Evolutionary conservation across 2,329 filamentous ascomycete genomes (phyloP), one percentile per base, ranked within the genome.

Genomic region (Metarhizium guizhouense): DNA sequence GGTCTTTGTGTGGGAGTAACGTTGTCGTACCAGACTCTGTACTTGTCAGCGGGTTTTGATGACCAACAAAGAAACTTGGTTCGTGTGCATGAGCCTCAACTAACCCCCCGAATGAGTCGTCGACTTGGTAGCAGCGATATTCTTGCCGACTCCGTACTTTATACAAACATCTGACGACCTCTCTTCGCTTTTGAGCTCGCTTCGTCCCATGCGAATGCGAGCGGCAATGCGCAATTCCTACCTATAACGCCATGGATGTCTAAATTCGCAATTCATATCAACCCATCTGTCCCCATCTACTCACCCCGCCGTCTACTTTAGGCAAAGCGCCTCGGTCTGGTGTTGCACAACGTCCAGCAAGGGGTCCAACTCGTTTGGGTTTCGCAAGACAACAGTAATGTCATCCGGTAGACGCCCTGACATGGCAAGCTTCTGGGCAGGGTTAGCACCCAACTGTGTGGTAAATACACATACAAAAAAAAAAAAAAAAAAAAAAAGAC

Each of bases 321-420:
- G 56, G 47, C 60, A 65, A 8, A 71, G 58, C 29, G 64, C 63
- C 49, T 95, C 90, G 57, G 85, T 72, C 32, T 69, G 79, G 55
- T 84, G 83, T 55, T 89, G 84, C n/a, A 91, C 81, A 5, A 89
- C 72, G 3, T 84, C 85, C 50, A 96, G 70, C 47, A 90, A 66
- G 32, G 85, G 81, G 14, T 83, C 83, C 47, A 96, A 74, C 54
- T 84, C 77, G 65, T 95, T 94, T 2, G 90, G 81, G 70, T 96
- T 90, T 63, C 91, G 79, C 72, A 96, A 76, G 29, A 87, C 81
- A 45, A 88, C 81, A 1, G 88, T 86, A 25, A 91, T 79, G 65
- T 92, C 90, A 64, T 93, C 87, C 3, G 86, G 83, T 49, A 76
- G 63, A 40, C 74, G 68, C 2, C 81, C 81, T 2, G 74, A 72